These are phyloP conservation scores for Leccinum fibrillosum DNA, from an alignment of 768 basidiomycete species.

Conservation along the genomic window DNA sequence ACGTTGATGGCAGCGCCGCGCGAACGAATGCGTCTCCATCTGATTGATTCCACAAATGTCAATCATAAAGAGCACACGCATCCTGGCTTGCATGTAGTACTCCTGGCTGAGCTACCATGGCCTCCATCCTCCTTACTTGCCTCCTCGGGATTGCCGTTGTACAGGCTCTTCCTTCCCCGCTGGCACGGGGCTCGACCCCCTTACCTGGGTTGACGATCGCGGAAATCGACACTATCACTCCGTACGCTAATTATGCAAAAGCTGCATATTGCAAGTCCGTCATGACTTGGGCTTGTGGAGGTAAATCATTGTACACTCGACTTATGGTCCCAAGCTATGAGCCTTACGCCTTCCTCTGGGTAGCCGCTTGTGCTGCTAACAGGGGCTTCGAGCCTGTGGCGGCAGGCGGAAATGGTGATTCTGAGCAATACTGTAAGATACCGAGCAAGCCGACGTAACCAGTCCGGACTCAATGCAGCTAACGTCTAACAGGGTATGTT, in stretches of 20 bases:
- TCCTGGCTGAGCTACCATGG: slow-evolving; percentile 1
- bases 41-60: neutral
- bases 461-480: neutral
- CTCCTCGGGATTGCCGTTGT: slow-evolving; percentile 9
- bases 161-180: slow-evolving; percentile 19
- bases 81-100: neutral
- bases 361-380: slow-evolving; percentile 42
- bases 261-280: slow-evolving; percentile 47
- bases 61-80: neutral
- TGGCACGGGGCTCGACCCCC: slow-evolving; percentile 18
- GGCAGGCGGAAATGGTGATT: slow-evolving; percentile 42
- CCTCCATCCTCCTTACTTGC: neutral
- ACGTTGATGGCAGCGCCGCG: neutral
- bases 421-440: slow-evolving; percentile 38
- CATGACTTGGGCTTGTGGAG: slow-evolving; percentile 50
- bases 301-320: slow-evolving; percentile 26
- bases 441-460: neutral
- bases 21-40: neutral
- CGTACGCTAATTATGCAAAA: slow-evolving; percentile 48
- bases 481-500: slow-evolving; percentile 20
- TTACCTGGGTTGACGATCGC: slow-evolving; percentile 34
- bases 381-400: slow-evolving; percentile 41
- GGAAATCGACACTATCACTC: slow-evolving; percentile 41
- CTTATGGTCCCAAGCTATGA: neutral
- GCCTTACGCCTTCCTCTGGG: neutral